These are phyloP conservation scores for Zygoascus sp. DNA, from an alignment of 1,139 yeast genomes.

Conservation along the genomic window DNA sequence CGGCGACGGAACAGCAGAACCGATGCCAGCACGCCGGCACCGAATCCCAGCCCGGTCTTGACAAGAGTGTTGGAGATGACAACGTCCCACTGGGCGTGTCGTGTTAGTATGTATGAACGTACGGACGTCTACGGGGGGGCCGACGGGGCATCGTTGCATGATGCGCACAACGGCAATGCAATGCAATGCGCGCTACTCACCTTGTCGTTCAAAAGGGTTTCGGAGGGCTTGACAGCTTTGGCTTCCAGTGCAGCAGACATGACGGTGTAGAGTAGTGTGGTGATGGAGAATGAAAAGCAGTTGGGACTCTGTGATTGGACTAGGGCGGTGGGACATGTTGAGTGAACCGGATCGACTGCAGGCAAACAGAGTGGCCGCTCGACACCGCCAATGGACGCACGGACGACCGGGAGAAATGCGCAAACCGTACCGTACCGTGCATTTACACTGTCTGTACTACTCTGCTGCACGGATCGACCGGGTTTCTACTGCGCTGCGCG, in stretches of 20 bases:
- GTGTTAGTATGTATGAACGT: not conserved
- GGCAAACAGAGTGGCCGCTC: too few species aligned
- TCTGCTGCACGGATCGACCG: too few species aligned
- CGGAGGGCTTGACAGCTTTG: constrained; percentile 44
- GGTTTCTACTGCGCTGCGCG: too few species aligned
- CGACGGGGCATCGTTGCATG: too few species aligned
- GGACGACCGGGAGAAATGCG: too few species aligned
- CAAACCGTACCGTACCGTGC: too few species aligned
- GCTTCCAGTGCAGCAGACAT: constrained; percentile 9
- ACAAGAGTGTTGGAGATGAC: constrained; percentile 91
- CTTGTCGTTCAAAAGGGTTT: constrained; percentile 72
- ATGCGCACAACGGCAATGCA: too few species aligned
- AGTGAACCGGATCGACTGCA: not conserved
- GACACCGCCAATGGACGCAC: too few species aligned
- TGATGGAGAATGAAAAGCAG: constrained; percentile 5
- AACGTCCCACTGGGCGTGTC: constrained; percentile 78
- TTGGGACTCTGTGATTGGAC: constrained; percentile 7
- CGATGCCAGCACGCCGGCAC: constrained; percentile 94
- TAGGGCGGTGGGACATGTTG: not conserved
- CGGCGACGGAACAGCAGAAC: constrained; percentile 88
- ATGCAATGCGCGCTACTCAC: too few species aligned
- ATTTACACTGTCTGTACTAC: too few species aligned
- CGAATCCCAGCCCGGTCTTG: constrained; percentile 96
- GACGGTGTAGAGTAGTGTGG: constrained; percentile 2
- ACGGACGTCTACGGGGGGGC: too few species aligned